These are phyloP conservation scores for Coemansia nantahalensis DNA, from an alignment of 192 early-diverging fungal genomes.

Conservation along the genomic window DNA sequence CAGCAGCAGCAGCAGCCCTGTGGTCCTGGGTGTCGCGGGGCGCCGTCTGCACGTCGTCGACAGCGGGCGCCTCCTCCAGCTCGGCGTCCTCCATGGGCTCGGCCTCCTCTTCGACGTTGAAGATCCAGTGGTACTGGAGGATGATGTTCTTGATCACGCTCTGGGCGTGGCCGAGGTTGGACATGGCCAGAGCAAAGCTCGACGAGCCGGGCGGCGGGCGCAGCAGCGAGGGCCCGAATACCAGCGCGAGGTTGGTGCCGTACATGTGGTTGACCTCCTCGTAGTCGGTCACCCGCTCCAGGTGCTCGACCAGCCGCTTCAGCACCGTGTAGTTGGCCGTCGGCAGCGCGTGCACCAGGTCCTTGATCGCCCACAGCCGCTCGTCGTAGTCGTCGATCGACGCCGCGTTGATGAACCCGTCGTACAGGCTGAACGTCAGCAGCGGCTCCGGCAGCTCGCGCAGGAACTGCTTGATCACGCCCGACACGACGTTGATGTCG, in stretches of 20 bases:
- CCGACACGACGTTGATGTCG: slow-evolving; percentile 83
- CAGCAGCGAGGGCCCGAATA: slow-evolving; percentile 93
- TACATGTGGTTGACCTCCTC: slow-evolving; percentile 88
- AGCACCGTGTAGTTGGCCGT: slow-evolving; percentile 62
- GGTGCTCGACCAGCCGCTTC: slow-evolving; percentile 68
- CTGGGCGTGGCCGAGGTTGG: slow-evolving; percentile 70
- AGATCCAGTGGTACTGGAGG: slow-evolving; percentile 74
- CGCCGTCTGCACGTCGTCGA: not conserved
- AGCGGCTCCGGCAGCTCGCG: slow-evolving; percentile 92
- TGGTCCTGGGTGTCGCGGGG: not conserved
- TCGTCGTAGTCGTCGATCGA: slow-evolving; percentile 68
- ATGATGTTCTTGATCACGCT: slow-evolving; percentile 72
- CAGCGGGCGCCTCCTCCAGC: slow-evolving; percentile 1
- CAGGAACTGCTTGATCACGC: slow-evolving; percentile 91
- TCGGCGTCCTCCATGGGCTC: slow-evolving; percentile 49
- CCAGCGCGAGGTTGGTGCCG: slow-evolving; percentile 84
- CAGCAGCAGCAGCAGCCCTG: no score
- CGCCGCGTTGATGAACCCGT: slow-evolving; percentile 76
- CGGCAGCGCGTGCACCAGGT: slow-evolving; percentile 62
- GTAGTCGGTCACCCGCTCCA: slow-evolving; percentile 72
- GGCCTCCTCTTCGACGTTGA: slow-evolving; percentile 65
- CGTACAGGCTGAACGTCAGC: slow-evolving; percentile 80
- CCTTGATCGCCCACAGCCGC: slow-evolving; percentile 69
- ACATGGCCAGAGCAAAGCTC: slow-evolving; percentile 66
- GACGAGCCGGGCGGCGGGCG: slow-evolving; percentile 60